Conservation (phyloP, 148 eudicot species). For the Rhododendron vialii region DNA sequence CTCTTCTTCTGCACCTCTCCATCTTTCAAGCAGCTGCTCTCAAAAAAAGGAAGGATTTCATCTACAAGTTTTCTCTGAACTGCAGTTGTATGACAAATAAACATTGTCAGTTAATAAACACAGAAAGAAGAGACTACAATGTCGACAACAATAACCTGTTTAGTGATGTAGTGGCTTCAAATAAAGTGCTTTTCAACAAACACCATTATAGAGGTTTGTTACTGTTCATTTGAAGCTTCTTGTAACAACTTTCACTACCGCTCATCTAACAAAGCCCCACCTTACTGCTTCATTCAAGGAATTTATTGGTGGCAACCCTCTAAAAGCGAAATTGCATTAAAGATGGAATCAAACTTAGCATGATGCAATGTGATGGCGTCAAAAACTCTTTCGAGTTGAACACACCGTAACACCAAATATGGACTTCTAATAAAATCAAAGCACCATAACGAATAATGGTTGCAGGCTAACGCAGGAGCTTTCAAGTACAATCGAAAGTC, state of each 20-base stretch:
- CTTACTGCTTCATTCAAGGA: neutral
- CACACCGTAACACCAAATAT: neutral
- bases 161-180: neutral
- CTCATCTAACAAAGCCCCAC: neutral
- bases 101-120: neutral
- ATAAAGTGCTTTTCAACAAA: neutral
- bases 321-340: neutral
- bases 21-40: slow-evolving; percentile 20
- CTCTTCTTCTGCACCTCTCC: slow-evolving; percentile 15
- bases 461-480: neutral
- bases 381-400: neutral
- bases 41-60: slow-evolving; percentile 44
- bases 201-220: neutral
- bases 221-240: neutral
- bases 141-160: neutral
- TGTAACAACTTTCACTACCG: neutral
- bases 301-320: neutral
- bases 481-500: neutral
- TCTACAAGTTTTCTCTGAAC: slow-evolving; percentile 33
- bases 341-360: neutral
- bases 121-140: neutral
- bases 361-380: neutral
- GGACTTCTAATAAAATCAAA: neutral
- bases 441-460: neutral
- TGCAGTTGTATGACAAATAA: slow-evolving; percentile 18